phyloP scores from a whole-genome alignment of 2,329 filamentous ascomycete genomes.

The Tolypocladium amazonense region DNA sequence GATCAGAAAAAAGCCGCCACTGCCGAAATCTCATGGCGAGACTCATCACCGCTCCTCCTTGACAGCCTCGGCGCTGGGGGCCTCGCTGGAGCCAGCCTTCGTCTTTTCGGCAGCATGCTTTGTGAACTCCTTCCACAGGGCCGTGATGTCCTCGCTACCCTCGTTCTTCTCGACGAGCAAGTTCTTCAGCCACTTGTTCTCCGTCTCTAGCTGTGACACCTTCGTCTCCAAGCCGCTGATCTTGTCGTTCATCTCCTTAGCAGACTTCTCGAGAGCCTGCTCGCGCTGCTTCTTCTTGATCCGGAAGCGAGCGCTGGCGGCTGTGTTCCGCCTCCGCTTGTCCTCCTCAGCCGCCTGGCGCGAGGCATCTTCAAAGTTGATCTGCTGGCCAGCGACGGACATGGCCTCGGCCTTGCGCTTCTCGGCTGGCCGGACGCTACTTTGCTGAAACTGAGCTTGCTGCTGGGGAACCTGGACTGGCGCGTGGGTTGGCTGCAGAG shows the following conservation, averaged over 20 bases:
- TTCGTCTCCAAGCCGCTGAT: slow-evolving; percentile 61
- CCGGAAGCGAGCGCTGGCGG: slow-evolving; percentile 78
- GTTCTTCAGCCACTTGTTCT: slow-evolving; percentile 75
- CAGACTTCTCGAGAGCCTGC: slow-evolving; percentile 69
- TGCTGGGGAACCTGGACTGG: slow-evolving; percentile 27
- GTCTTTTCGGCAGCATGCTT: slow-evolving; percentile 23
- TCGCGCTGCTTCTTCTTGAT: slow-evolving; percentile 96
- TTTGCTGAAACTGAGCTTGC: slow-evolving; percentile 20
- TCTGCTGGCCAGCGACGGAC: slow-evolving; percentile 27
- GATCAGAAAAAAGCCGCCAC: neutral
- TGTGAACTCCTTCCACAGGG: slow-evolving; percentile 40
- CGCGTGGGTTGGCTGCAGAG: slow-evolving; percentile 42
- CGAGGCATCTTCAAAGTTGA: slow-evolving; percentile 59
- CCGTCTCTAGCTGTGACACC: slow-evolving; percentile 68
- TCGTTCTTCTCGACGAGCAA: slow-evolving; percentile 75
- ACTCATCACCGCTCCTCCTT: slow-evolving; percentile 12
- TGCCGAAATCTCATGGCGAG: neutral
- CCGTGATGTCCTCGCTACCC: slow-evolving; percentile 40
- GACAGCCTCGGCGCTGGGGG: slow-evolving; percentile 5
- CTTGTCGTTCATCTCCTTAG: slow-evolving; percentile 77
- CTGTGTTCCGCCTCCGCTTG: slow-evolving; percentile 81
- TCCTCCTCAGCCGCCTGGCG: slow-evolving; percentile 76
- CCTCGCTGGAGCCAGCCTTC: slow-evolving; percentile 16
- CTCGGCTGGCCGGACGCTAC: slow-evolving; percentile 23
- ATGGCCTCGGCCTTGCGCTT: slow-evolving; percentile 36